Percentiles rank a stretch among this genome's conserved stretches.
These are phyloP conservation scores for Oidium heveae DNA, from an alignment of 2,329 filamentous ascomycete genomes.

Conservation along the genomic window DNA sequence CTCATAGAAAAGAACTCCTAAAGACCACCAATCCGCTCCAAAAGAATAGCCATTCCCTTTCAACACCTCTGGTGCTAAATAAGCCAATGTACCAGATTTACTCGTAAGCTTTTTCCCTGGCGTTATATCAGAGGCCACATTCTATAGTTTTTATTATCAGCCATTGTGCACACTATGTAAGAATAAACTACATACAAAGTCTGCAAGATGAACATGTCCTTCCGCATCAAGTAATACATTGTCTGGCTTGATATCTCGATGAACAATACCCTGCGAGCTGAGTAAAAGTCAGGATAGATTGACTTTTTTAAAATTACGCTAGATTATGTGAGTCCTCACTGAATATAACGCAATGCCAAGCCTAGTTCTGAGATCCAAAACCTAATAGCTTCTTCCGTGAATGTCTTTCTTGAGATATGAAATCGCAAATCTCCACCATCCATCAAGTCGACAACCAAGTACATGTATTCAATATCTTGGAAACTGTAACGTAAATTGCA, in stretches of 20 bases:
- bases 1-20: constrained; percentile 96
- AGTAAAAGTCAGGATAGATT: constrained; percentile 28
- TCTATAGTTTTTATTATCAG: constrained; percentile 29
- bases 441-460: constrained; percentile 95
- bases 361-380: constrained; percentile 95
- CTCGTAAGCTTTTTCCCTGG: constrained; percentile 66
- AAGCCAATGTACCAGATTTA: constrained; percentile 89
- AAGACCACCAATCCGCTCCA: constrained; percentile 94
- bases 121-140: constrained; percentile 83
- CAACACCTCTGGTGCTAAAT: constrained; percentile 89
- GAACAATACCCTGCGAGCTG: constrained; percentile 72
- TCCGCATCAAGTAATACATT: constrained; percentile 75
- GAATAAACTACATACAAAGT: constrained; percentile 45
- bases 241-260: constrained; percentile 94
- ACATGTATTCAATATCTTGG: constrained; percentile 97
- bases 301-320: background rate
- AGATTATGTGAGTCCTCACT: background rate
- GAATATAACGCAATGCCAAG: constrained; percentile 29
- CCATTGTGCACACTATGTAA: background rate
- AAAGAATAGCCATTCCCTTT: constrained; percentile 67
- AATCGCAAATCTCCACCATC: constrained; percentile 87
- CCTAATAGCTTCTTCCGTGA: constrained; percentile 85
- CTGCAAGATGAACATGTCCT: constrained; percentile 87
- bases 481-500: constrained; percentile 98
- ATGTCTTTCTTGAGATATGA: constrained; percentile 92